These are phyloP conservation scores for Mycena sp. DNA, from an alignment of 1,284 basidiomycete species.

Conservation along the genomic window DNA sequence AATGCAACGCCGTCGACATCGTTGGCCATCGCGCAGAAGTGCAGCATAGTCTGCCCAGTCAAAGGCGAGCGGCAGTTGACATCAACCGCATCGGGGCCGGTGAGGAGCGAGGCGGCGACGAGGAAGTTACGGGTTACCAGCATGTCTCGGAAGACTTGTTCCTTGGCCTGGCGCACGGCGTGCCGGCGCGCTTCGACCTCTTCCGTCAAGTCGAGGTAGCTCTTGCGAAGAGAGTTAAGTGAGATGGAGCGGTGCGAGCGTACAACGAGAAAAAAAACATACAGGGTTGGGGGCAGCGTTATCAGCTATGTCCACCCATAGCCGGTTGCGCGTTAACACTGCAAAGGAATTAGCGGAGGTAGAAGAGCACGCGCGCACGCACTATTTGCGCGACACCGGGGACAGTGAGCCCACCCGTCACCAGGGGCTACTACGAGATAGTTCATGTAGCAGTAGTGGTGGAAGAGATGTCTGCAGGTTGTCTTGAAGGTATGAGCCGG, in stretches of 20 bases:
- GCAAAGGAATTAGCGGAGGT: background rate
- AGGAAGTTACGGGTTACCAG: background rate
- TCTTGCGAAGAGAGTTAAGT: background rate
- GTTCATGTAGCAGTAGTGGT: constrained; percentile 16
- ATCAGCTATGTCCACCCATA: constrained; percentile 10
- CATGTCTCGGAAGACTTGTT: constrained; percentile 19
- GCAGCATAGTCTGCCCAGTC: constrained; percentile 13
- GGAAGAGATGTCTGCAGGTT: constrained; percentile 18
- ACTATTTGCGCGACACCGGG: constrained; percentile 7
- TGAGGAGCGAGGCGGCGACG: background rate
- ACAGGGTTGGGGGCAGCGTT: constrained; percentile 8
- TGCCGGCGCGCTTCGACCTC: constrained; percentile 2
- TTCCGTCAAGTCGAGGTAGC: constrained; percentile 14
- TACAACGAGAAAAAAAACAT: background rate
- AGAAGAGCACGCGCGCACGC: background rate
- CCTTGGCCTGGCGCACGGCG: background rate
- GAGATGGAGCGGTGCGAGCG: background rate
- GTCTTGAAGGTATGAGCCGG: constrained; percentile 4
- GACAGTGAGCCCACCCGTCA: constrained; percentile 10
- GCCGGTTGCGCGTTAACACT: constrained; percentile 11
- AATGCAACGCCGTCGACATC: constrained; percentile 13
- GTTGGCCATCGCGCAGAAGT: constrained; percentile 15
- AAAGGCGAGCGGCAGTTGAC: constrained; percentile 7
- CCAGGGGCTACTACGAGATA: constrained; percentile 1
- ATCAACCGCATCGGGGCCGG: constrained; percentile 9